Evolutionary conservation across 2,329 filamentous ascomycete species (phyloP), one percentile per base, ranked within the genome.

Genomic region (Septoria petroselini): DNA sequence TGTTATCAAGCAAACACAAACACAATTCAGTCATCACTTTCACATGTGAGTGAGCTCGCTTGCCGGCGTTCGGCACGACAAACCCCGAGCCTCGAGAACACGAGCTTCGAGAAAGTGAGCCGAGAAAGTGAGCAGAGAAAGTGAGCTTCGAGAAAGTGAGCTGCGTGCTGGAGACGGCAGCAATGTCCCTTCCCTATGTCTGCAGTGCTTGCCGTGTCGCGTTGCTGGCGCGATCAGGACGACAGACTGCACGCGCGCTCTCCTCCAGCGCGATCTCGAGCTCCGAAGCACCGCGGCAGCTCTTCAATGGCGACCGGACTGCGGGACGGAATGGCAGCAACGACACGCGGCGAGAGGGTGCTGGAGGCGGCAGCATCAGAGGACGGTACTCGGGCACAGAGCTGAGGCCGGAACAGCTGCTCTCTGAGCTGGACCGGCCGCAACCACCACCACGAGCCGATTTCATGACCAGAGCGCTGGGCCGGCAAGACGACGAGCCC

Each of bases 361-460:
- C 15, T 17, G 9, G 39, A 30, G 31, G 8, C 33, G 11, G 34
- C 38, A 49, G 23, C 12, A 45, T 48, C 14, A 37, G 33, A 30
- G 58, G 57, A 31, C 50, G 58, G 47, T 61, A 61, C 41, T 61
- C 57, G 12, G 41, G 58, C 14, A 42, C 35, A 29, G 41, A 54
- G 39, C 44, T 62, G 43, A 42, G 39, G 29, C 60, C 60, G 6
- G 50, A 60, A 41, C 45, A 59, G 37, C 44, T 60, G 15, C 43
- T 61, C 41, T 31, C 48, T 29, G 47, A 58, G 46, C 42, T 61
- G 15, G 40, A 51, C 18, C 33, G 21, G 19, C 15, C 33, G 12
- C 15, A 15, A 38, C 35, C 15, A 18, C 15, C 11, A 29, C 8
- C 23, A 30, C n/a, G n/a, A n/a, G n/a, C n/a, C n/a, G n/a, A n/a